These are phyloP conservation scores for Moricandia moricandioides DNA, from an alignment of 345 rosid genomes.

Conservation along the genomic window DNA sequence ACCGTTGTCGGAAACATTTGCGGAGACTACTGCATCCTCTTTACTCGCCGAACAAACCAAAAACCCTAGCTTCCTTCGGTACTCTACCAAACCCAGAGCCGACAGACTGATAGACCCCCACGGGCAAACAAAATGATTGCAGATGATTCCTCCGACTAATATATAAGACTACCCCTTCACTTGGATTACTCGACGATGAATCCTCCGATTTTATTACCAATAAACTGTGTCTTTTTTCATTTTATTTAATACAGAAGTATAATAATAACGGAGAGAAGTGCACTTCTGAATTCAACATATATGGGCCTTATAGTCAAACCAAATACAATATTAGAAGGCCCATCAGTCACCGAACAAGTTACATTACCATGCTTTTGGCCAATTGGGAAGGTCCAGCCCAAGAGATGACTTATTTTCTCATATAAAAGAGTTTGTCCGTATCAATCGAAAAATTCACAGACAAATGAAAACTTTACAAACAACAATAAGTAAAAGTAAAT, in stretches of 20 bases:
- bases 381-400: neutral
- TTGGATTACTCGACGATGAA: conserved; percentile 14
- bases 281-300: neutral
- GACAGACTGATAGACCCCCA: neutral
- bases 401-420: neutral
- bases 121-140: neutral
- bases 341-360: neutral
- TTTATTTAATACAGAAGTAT: neutral
- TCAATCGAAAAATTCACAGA: neutral
- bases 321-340: neutral
- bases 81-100: neutral
- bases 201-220: conserved; percentile 27
- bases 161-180: conserved; percentile 8
- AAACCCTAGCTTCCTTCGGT: conserved; percentile 14
- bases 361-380: neutral
- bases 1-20: conserved; percentile 67
- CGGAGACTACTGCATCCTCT: conserved; percentile 81
- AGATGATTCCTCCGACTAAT: neutral
- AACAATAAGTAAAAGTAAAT: neutral
- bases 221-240: neutral
- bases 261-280: neutral
- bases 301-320: neutral
- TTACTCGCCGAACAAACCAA: neutral
- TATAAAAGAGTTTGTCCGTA: neutral
- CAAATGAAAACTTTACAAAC: neutral